phyloP scores from a whole-genome alignment of 106 monocot genomes.

The Vanilla planifolia region DNA sequence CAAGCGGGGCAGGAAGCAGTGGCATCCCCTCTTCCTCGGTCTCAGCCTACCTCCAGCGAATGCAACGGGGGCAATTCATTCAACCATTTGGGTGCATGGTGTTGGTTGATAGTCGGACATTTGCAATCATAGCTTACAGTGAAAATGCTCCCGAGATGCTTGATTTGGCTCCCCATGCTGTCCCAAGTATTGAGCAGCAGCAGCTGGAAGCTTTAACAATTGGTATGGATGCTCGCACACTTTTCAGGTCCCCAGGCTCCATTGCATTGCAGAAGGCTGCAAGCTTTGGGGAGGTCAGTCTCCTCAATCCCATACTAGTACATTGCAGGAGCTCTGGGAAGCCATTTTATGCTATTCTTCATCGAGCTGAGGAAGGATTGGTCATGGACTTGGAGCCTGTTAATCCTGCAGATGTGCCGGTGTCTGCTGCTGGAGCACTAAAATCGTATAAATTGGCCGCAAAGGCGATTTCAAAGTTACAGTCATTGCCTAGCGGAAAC shows the following conservation, averaged over 20 bases:
- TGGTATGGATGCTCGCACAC: slow-evolving; percentile 50
- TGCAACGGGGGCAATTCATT: slow-evolving; percentile 65
- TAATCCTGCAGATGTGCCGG: slow-evolving; percentile 61
- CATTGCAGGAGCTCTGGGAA: slow-evolving; percentile 66
- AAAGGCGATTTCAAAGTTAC: slow-evolving; percentile 73
- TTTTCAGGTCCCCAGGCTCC: slow-evolving; percentile 46
- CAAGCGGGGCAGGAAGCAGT: slow-evolving; percentile 11
- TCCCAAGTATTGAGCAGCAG: slow-evolving; percentile 80
- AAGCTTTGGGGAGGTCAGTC: slow-evolving; percentile 48
- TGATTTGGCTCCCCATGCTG: slow-evolving; percentile 65
- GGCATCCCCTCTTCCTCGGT: slow-evolving; percentile 26
- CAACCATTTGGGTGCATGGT: slow-evolving; percentile 88
- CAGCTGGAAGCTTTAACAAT: slow-evolving; percentile 50
- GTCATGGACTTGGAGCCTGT: slow-evolving; percentile 92
- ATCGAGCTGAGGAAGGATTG: slow-evolving; percentile 58
- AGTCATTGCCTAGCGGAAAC: slow-evolving; percentile 74
- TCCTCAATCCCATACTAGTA: slow-evolving; percentile 80
- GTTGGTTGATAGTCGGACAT: slow-evolving; percentile 40
- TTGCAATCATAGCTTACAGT: slow-evolving; percentile 63
- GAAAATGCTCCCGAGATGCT: slow-evolving; percentile 91
- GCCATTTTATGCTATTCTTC: slow-evolving; percentile 84
- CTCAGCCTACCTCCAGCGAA: slow-evolving; percentile 56
- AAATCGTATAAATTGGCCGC: slow-evolving; percentile 87
- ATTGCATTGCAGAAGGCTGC: slow-evolving; percentile 73
- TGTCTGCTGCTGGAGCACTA: slow-evolving; percentile 65